A percentile compares a stretch with the other conserved stretches of the same genome.
Conservation (phyloP, 2,329 filamentous ascomycete species). For the Ampelomyces quisqualis region DNA sequence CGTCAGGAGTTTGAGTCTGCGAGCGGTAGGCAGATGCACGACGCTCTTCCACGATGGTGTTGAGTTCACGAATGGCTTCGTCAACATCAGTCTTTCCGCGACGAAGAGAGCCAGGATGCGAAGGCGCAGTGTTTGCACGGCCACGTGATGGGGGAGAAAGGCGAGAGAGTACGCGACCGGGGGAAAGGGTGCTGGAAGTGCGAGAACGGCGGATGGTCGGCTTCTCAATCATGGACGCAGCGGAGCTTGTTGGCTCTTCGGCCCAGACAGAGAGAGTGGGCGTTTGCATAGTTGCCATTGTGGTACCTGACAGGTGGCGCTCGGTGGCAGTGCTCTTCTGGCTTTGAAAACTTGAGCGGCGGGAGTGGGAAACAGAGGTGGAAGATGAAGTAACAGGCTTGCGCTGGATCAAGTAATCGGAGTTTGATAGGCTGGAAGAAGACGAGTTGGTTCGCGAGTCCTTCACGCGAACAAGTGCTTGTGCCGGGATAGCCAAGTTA, state of each 20-base stretch:
- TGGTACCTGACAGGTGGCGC: constrained; percentile 24
- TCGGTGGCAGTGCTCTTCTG: constrained; percentile 20
- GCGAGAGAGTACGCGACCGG: constrained; percentile 31
- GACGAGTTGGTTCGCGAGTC: constrained; percentile 33
- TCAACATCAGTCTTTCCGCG: constrained; percentile 46
- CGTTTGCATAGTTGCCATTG: constrained; percentile 23
- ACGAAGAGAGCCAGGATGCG: constrained; percentile 41
- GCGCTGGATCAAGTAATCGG: constrained; percentile 34
- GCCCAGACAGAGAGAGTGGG: constrained; percentile 28
- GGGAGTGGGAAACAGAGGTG: constrained; percentile 17
- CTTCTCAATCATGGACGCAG: constrained; percentile 21
- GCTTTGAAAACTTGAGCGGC: constrained; percentile 34
- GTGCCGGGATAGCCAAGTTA: constrained; percentile 34
- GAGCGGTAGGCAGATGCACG: constrained; percentile 43
- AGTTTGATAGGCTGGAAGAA: constrained; percentile 26
- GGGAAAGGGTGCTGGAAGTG: constrained; percentile 27
- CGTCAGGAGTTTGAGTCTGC: constrained; percentile 27
- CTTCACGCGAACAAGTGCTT: constrained; percentile 36
- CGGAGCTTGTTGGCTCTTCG: constrained; percentile 25
- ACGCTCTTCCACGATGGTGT: constrained; percentile 52
- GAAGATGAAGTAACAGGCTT: constrained; percentile 32
- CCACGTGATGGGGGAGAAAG: constrained; percentile 38
- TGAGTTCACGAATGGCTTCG: constrained; percentile 50
- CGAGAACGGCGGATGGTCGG: constrained; percentile 29
- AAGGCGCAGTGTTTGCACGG: constrained; percentile 40